Evolutionary conservation across 2,329 filamentous ascomycete species (phyloP).

Genomic region (Fusarium sp.): DNA sequence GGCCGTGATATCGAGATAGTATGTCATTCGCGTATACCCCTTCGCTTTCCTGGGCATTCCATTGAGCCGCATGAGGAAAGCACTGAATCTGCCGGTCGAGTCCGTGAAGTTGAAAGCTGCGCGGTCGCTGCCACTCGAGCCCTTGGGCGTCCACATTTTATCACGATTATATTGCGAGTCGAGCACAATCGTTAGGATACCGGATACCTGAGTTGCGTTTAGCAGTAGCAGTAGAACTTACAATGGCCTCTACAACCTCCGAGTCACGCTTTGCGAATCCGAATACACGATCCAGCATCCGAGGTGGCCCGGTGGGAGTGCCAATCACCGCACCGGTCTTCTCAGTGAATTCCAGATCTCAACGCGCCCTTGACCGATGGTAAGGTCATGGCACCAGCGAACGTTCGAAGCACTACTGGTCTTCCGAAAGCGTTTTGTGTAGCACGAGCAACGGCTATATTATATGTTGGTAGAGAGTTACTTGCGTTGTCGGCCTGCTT

Average conservation of each 20-base stretch:
- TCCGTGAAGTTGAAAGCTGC: background rate
- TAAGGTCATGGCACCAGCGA: background rate
- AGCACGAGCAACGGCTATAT: background rate
- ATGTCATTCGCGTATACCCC: background rate
- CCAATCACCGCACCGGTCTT: background rate
- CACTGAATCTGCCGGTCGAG: background rate
- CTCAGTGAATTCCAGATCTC: slow-evolving; percentile 6
- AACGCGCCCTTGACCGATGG: background rate
- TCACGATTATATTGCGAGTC: slow-evolving; percentile 5
- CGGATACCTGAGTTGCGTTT: slow-evolving; percentile 3
- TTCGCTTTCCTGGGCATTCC: background rate
- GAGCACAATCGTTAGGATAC: background rate
- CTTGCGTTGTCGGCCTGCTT: background rate
- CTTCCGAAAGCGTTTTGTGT: background rate
- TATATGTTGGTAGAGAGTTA: background rate
- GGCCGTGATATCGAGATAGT: background rate
- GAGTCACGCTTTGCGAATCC: background rate
- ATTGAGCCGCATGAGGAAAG: background rate
- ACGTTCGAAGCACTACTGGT: background rate
- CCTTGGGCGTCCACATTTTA: background rate
- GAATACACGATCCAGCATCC: background rate
- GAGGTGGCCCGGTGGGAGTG: background rate
- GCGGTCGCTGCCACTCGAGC: background rate
- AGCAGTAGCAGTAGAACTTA: background rate
- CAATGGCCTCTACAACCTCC: slow-evolving; percentile 8